A percentile compares a stretch with the other conserved stretches of the same genome.
These are phyloP conservation scores for Neocatenulostroma microsporum DNA, from an alignment of 2,329 filamentous ascomycete species.

Conservation along the genomic window DNA sequence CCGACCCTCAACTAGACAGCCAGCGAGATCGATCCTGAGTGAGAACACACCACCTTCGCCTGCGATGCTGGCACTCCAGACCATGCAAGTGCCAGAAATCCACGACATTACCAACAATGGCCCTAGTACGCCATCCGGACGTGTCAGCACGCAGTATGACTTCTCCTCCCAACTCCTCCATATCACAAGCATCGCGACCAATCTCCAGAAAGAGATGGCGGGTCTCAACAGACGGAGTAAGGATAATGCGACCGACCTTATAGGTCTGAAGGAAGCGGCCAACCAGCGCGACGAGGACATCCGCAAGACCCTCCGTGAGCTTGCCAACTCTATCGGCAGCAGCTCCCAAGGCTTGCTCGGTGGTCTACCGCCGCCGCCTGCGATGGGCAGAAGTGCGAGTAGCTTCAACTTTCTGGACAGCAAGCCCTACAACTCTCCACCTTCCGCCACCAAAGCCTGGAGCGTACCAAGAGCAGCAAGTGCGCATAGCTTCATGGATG, in stretches of 20 bases:
- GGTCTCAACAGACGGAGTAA: conserved; percentile 84
- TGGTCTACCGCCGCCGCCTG: conserved; percentile 20
- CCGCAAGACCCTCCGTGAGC: conserved; percentile 77
- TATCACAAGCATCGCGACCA: conserved; percentile 81
- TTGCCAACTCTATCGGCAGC: conserved; percentile 55
- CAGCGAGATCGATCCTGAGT: conserved; percentile 69
- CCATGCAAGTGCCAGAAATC: conserved; percentile 61
- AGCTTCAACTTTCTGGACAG: conserved; percentile 45
- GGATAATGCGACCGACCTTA: conserved; percentile 91
- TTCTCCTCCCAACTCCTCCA: conserved; percentile 76
- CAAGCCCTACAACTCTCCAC: conserved; percentile 62
- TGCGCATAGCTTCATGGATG: conserved; percentile 74
- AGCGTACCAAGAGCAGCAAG: conserved; percentile 77
- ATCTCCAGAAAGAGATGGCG: conserved; percentile 86
- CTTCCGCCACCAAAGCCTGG: conserved; percentile 59
- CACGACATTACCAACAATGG: conserved; percentile 55
- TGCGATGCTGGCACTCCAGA: conserved; percentile 87
- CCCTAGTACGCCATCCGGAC: conserved; percentile 20
- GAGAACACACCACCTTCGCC: conserved; percentile 90
- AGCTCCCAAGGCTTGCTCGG: conserved; percentile 35
- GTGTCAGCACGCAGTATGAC: conserved; percentile 44
- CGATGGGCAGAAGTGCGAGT: conserved; percentile 19
- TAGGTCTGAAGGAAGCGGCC: conserved; percentile 91
- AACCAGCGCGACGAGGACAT: conserved; percentile 93
- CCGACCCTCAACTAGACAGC: conserved; percentile 53